These are phyloP conservation scores for Dactylella cylindrospora DNA, from an alignment of 2,329 filamentous ascomycete genomes.

Conservation along the genomic window DNA sequence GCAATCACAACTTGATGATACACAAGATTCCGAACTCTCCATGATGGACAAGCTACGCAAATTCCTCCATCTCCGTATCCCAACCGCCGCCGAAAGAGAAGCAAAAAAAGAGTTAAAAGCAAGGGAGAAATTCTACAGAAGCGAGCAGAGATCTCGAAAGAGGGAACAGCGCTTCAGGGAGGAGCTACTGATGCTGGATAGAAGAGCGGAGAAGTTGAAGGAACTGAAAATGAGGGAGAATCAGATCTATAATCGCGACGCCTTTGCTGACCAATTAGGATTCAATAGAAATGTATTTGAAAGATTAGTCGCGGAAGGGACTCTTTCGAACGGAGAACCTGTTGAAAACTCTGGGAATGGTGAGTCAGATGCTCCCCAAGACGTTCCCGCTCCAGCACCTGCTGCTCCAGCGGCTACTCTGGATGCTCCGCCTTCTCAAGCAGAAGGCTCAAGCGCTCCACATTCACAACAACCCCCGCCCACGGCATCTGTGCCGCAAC, in stretches of 20 bases:
- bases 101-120: constrained; percentile 5
- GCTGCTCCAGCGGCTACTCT: too few species aligned
- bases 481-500: too few species aligned
- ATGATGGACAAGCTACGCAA: constrained; percentile 9
- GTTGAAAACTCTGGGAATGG: too few species aligned
- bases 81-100: constrained; percentile 9
- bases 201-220: not conserved
- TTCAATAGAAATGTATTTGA: constrained; percentile 9
- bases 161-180: not conserved
- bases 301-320: constrained; percentile 6
- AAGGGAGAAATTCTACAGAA: too few species aligned
- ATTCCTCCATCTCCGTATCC: constrained; percentile 6
- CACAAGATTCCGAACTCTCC: not conserved
- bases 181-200: too few species aligned
- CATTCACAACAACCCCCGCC: too few species aligned
- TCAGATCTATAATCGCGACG: not conserved
- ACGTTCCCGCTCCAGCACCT: too few species aligned
- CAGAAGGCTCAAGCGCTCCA: too few species aligned
- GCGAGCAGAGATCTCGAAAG: not conserved
- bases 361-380: too few species aligned
- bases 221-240: constrained; percentile 16
- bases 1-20: not conserved
- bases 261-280: not conserved
- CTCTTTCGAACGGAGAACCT: not conserved
- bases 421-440: too few species aligned